These are phyloP conservation scores for Vaccinium myrtillus DNA, from an alignment of 148 eudicot species.

Conservation along the genomic window DNA sequence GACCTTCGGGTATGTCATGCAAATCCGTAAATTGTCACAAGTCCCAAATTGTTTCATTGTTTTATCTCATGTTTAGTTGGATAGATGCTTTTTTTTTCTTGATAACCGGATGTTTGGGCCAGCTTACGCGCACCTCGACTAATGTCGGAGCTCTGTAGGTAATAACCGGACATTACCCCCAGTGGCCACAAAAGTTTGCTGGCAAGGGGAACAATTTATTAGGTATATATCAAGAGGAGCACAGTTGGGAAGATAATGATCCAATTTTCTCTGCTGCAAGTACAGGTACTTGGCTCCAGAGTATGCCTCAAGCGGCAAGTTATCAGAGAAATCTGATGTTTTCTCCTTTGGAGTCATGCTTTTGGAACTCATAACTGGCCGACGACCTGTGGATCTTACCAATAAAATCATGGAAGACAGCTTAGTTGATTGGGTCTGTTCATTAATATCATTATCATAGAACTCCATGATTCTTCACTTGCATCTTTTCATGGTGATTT, in stretches of 20 bases:
- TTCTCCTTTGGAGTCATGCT: slow-evolving; percentile 88
- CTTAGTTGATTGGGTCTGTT: slow-evolving; percentile 75
- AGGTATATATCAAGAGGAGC: background rate
- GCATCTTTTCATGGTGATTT: background rate
- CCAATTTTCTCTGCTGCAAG: background rate
- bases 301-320: slow-evolving; percentile 85
- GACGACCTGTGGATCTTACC: slow-evolving; percentile 62
- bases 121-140: too few relatives aligned
- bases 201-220: background rate
- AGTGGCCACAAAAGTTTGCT: too few relatives aligned
- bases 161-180: too few relatives aligned
- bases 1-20: slow-evolving; percentile 68
- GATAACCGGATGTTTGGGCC: too few relatives aligned
- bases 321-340: slow-evolving; percentile 84
- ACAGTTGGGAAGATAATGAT: background rate
- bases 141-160: too few relatives aligned
- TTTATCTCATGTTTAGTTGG: background rate
- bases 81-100: background rate
- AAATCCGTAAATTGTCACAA: background rate
- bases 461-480: background rate
- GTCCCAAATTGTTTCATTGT: background rate
- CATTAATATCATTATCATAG: background rate
- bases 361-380: slow-evolving; percentile 77
- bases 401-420: slow-evolving; percentile 69
- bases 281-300: slow-evolving; percentile 83